Base-by-base conservation (phyloP, 2,329 filamentous ascomycete genomes). In the Pseudopithomyces chartarum region DNA sequence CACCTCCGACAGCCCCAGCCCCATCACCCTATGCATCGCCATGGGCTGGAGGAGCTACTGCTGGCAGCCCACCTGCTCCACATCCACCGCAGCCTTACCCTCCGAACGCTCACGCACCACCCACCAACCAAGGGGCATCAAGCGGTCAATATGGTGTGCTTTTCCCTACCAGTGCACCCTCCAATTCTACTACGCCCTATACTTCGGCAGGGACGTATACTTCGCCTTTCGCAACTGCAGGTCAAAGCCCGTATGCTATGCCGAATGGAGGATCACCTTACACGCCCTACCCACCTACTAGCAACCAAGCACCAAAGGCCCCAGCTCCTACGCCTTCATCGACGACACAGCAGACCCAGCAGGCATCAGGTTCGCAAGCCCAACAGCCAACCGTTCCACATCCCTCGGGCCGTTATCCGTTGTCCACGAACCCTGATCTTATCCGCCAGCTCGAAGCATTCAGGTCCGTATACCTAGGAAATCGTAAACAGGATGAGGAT, bases 1-100 rank as follows among this genome's bases (percentile, higher is more conserved):
- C 66, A 29, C 55, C 71, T n/a, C 69, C 70, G 40, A 56, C 62
- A 36, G 66, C 63, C 1, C 63, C 71, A 8, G 62, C 65, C 29
- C 65, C 70, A 19, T 73, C 72, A 8, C 71, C 73, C 13, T 75
- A 75, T 45, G 67, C 71, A 3, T 76, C 73, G 11, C 73, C 73
- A 2, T 76, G 73, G 73, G 72, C 65, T 20, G 71, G 71, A 36
- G 70, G 71, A 2, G 68, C 67, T 42, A 51, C 63, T 12, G 64
- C 65, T 38, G 67, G 66, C n/a, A 69, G 66, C 34, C 68, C 68
- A 20, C 43, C 64, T 20, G 63, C 57, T 19, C 61, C 62, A 36
- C 65, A 63, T 50, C 63, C 70, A 20, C 66, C 70, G n/a, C 67
- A 67, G 2, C 68, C 73, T 10, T 74, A 74, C 57, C 66, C 68